Conservation (phyloP, 106 monocot species). For the Phalaenopsis equestris region DNA sequence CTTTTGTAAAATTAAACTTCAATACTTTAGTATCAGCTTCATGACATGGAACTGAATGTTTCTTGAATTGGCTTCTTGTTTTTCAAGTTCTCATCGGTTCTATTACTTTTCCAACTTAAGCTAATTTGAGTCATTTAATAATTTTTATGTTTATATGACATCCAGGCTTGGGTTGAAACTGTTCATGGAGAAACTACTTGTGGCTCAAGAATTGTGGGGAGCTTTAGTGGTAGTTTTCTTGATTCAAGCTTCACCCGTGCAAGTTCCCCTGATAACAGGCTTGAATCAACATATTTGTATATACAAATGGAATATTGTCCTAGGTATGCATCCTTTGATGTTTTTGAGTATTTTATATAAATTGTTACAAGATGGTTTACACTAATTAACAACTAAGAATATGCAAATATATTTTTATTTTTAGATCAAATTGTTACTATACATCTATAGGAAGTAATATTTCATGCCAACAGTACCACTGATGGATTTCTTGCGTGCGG, state of each 20-base stretch:
- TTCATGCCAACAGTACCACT: background rate
- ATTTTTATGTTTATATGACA: background rate
- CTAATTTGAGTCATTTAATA: background rate
- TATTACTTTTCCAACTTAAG: background rate
- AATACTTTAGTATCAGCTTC: background rate
- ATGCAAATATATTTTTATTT: background rate
- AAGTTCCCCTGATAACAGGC: conserved; percentile 20
- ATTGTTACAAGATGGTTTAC: background rate
- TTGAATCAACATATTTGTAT: conserved; percentile 76
- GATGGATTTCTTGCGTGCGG: background rate
- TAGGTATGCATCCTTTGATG: conserved; percentile 28
- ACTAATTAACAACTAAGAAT: background rate
- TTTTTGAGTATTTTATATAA: background rate
- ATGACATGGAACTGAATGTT: background rate
- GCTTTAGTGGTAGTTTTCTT: conserved; percentile 31
- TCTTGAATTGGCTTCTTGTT: background rate
- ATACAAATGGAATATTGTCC: conserved; percentile 99
- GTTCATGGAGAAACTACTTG: conserved; percentile 26
- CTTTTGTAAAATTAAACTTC: background rate
- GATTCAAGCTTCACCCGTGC: conserved; percentile 40
- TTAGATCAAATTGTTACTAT: background rate
- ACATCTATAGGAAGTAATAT: background rate
- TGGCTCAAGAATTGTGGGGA: conserved; percentile 50
- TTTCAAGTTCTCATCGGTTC: background rate
- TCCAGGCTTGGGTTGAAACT: conserved; percentile 96